Evolutionary conservation across 176 grass and related monocot genomes (phyloP).

Genomic region (Aegilops longissima): DNA sequence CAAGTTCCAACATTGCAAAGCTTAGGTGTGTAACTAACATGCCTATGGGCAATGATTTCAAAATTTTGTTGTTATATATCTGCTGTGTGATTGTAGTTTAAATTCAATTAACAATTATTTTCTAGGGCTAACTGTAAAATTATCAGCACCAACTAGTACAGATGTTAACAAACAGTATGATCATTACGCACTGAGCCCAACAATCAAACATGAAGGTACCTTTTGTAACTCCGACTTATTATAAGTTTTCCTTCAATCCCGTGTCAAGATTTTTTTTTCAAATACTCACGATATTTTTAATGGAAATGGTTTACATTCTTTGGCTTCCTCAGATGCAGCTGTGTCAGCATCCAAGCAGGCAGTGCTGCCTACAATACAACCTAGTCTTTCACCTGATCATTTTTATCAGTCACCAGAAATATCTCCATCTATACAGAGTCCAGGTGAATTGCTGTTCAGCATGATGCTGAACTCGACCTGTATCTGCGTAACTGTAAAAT

Average conservation of each 20-base stretch:
- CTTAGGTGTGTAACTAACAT: constrained; percentile 40
- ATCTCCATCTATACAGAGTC: constrained; percentile 29
- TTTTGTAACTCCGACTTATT: not conserved
- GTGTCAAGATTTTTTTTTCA: not conserved
- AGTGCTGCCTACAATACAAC: constrained; percentile 29
- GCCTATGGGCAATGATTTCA: constrained; percentile 2
- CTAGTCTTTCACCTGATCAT: constrained; percentile 28
- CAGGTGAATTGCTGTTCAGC: constrained; percentile 18
- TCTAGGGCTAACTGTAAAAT: constrained; percentile 19
- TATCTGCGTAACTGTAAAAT: not conserved
- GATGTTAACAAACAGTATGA: constrained; percentile 12
- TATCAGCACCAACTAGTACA: constrained; percentile 28
- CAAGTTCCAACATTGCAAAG: constrained; percentile 36
- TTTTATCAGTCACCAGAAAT: constrained; percentile 2
- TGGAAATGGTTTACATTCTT: constrained; percentile 22
- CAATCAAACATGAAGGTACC: constrained; percentile 10
- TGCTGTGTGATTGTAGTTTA: constrained; percentile 18
- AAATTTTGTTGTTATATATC: constrained; percentile 2
- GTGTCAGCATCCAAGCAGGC: constrained; percentile 19
- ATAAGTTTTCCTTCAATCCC: not conserved
- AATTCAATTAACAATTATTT: constrained; percentile 21
- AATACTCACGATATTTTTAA: not conserved
- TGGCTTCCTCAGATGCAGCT: constrained; percentile 14
- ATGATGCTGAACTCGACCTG: constrained; percentile 28
- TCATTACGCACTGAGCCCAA: not conserved